Evolutionary conservation across 2,329 filamentous ascomycete species (phyloP), one percentile per base, ranked within the genome.

Genomic region (Calycina herbarum): DNA sequence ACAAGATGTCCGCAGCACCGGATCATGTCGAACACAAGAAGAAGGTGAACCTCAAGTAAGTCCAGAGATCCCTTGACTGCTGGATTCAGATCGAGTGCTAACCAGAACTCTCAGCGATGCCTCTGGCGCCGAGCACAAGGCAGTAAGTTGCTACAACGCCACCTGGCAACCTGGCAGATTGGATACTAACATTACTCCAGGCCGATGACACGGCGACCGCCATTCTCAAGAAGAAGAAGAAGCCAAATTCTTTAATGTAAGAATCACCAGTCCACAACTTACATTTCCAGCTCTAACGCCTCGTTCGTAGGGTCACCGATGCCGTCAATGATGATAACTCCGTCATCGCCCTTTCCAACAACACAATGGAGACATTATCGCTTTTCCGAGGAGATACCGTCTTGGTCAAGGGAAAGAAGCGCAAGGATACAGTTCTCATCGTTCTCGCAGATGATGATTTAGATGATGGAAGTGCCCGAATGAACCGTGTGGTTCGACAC

Each of bases 191-290:
- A 66, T 67, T 38, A 54, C 35, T 70, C 66, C 76, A 96, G 89
- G 89, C 93, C 75, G 92, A 97, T 79, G 95, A 97, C 78, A 93
- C 90, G 69, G 88, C 95, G 62, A 99, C 95, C 57, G 95, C 95
- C 73, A 99, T 99, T 75, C 87, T 99, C 76, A 98, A 97, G 85
- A 98, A 98, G 87, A 99, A 99, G 91, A 99, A 99, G 94, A 99
- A 99, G 92, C 94, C 94, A 75, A 99, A 99, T 82, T 96, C 94
- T 77, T 82, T 99, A 79, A 96, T 99, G 93, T 96, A 85, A 79
- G 89, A 80, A 73, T 45, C 54, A 40, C 61, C 58, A 24, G 31
- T 3, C 40, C 20, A 38, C 13, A 67, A 69, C 67, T 67, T 78
- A 51, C 45, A 62, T 67, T 68, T 78, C 45, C 58, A 58, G 64